phyloP scores from a whole-genome alignment of 208 protist genomes.

The Kentomonas sorsogonicus region DNA sequence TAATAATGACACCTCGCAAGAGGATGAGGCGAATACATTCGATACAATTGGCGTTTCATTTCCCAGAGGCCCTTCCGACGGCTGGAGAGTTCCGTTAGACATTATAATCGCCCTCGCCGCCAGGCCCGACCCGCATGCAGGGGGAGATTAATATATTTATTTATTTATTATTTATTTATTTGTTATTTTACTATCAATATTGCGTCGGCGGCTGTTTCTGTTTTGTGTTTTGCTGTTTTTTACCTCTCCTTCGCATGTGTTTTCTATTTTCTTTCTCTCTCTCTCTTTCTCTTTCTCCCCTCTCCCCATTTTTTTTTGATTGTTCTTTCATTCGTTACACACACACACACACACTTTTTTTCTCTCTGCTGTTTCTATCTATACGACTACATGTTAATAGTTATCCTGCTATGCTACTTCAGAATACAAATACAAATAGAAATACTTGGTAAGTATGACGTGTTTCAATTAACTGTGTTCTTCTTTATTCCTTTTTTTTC shows the following conservation, averaged over 20 bases:
- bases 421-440: too few species aligned
- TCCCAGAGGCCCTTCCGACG: slow-evolving; percentile 39
- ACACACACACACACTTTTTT: slow-evolving; percentile 8
- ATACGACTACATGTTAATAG: too few species aligned
- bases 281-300: slow-evolving; percentile 14
- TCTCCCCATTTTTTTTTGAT: slow-evolving; percentile 7
- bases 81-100: slow-evolving; percentile 61
- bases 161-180: slow-evolving; percentile 5
- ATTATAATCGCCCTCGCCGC: slow-evolving; percentile 26
- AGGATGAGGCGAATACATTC: slow-evolving; percentile 1
- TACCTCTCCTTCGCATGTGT: neutral
- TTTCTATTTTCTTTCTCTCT: too few species aligned
- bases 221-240: slow-evolving; percentile 10
- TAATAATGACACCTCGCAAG: neutral
- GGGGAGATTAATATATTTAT: too few species aligned
- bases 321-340: neutral
- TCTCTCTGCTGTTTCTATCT: slow-evolving; percentile 7
- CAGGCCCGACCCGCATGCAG: too few species aligned
- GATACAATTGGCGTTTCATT: slow-evolving; percentile 36
- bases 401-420: too few species aligned
- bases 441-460: too few species aligned
- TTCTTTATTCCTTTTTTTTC: too few species aligned
- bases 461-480: too few species aligned
- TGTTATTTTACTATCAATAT: too few species aligned
- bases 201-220: slow-evolving; percentile 3